Evolutionary conservation across 768 basidiomycete species (phyloP).

Genomic region (Tricholoma hemisulphureum): DNA sequence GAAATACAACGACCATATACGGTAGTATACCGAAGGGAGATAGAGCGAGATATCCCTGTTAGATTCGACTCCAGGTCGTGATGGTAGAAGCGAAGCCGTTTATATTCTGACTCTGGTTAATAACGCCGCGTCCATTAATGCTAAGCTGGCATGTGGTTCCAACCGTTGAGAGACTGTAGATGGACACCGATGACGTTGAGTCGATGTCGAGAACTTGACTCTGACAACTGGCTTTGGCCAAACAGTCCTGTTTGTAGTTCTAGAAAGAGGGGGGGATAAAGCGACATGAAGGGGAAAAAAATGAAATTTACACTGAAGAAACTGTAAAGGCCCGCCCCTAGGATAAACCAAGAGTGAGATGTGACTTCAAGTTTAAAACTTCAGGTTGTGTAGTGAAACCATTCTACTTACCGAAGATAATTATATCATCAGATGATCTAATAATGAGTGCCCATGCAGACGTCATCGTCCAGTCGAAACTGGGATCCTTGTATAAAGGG

Average conservation of each 20-base stretch:
- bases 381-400: no score
- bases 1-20: not conserved
- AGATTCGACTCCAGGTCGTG: conserved; percentile 44
- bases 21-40: not conserved
- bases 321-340: conserved; percentile 68
- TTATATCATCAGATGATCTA: conserved; percentile 50
- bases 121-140: conserved; percentile 44
- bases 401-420: conserved; percentile 60
- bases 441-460: conserved; percentile 61
- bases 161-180: conserved; percentile 65
- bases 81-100: conserved; percentile 60
- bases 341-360: not conserved
- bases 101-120: conserved; percentile 47
- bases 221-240: conserved; percentile 51
- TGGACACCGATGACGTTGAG: conserved; percentile 43
- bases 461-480: conserved; percentile 34
- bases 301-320: conserved; percentile 53
- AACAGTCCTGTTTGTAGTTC: conserved; percentile 54
- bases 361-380: not conserved
- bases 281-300: not conserved
- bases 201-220: conserved; percentile 55
- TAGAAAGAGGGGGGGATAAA: conserved; percentile 18
- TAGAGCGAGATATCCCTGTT: not conserved
- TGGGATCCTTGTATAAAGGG: conserved; percentile 54
- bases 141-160: conserved; percentile 54